phyloP scores from a whole-genome alignment of 2,329 filamentous ascomycete genomes.

The Diplodia corticola region DNA sequence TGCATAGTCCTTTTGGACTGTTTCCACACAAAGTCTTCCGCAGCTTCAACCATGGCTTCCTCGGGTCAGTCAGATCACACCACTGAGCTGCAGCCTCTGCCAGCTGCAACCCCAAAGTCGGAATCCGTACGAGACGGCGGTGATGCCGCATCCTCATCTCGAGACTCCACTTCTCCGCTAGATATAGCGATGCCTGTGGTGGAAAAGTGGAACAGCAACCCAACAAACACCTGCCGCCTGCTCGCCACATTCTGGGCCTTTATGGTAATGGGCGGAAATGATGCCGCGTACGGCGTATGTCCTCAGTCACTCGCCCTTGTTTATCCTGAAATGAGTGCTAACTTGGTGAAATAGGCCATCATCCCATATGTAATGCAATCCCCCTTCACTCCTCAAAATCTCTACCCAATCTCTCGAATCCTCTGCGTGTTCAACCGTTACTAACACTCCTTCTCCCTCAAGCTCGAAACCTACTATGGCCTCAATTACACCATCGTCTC shows the following conservation, averaged over 20 bases:
- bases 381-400: background rate
- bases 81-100: constrained; percentile 6
- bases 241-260: constrained; percentile 62
- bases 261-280: constrained; percentile 67
- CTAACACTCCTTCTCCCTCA: constrained; percentile 7
- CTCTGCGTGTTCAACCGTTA: background rate
- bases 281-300: constrained; percentile 63
- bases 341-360: constrained; percentile 35
- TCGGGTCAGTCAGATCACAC: background rate
- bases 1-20: background rate
- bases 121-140: background rate
- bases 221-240: constrained; percentile 59
- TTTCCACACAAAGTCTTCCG: background rate
- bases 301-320: background rate
- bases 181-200: constrained; percentile 24
- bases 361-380: constrained; percentile 52
- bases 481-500: constrained; percentile 65
- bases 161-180: background rate
- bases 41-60: background rate
- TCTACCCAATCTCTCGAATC: background rate
- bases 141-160: background rate
- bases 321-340: background rate
- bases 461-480: constrained; percentile 64
- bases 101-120: background rate
- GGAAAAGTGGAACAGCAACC: constrained; percentile 64